Conservation (phyloP, 345 rosid species). For the Eucalyptus sp. region DNA sequence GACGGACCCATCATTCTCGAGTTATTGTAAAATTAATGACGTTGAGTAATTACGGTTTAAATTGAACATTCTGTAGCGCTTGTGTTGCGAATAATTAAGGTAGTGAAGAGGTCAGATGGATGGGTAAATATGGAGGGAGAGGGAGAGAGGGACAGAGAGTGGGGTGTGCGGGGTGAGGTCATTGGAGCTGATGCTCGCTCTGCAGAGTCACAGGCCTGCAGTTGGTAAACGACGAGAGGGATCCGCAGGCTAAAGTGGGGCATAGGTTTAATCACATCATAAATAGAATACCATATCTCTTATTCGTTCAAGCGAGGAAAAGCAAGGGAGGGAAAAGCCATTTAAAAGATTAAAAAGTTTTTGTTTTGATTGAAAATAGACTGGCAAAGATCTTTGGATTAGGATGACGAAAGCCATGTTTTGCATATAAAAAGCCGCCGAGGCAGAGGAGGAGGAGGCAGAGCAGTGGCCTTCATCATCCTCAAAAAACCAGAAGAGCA, state of each 20-base stretch:
- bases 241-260: neutral
- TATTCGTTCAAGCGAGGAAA: neutral
- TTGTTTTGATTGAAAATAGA: neutral
- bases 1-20: neutral
- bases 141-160: neutral
- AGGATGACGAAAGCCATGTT: neutral
- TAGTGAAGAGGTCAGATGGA: neutral
- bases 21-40: neutral
- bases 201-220: neutral
- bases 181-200: neutral
- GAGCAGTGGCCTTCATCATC: neutral
- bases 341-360: neutral
- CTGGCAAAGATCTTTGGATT: neutral
- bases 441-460: neutral
- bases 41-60: neutral
- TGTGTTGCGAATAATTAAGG: no score
- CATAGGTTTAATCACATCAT: neutral
- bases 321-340: neutral
- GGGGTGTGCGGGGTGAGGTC: neutral
- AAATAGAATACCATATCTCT: neutral
- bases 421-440: constrained; percentile 3
- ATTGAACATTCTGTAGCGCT: neutral
- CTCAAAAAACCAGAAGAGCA: neutral
- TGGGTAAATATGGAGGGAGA: neutral
- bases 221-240: neutral